Base-by-base conservation (phyloP, 768 basidiomycete species). In the Russula sp. region DNA sequence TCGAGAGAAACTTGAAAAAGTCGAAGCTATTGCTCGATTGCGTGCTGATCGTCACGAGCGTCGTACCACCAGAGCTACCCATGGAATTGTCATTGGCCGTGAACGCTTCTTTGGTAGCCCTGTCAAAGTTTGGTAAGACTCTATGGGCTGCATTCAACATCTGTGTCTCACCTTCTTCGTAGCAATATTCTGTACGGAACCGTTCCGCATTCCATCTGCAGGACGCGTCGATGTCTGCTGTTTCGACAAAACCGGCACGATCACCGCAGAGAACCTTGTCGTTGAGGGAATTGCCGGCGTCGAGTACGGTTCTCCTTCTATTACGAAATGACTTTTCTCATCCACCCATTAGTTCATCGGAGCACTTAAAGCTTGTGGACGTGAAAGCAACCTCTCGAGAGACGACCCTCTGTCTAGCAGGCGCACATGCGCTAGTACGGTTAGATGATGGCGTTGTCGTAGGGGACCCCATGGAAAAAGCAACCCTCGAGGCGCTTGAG, bases 171-270 rank as follows among this genome's bases (percentile, higher is more conserved):
- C n/a, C 22, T 1, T 26, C 10, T 26, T 59, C 64, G 18, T 67
- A 97, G 96, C 96, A 8, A 99, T 98, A 64, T 99, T 95, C 78
- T 98, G 97, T 73, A 99, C 97, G 20, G 97, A 99, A 71, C 97
- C 97, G 1, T 98, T 99, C 85, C 86, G 97, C 24, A 99, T 98
- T 66, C 95, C 97, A 0, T 91, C 80, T 66, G 97, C 97, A 6
- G 97, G 97, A 6, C 84, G 94, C 24, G 94, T 98, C 2, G 97
- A 99, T 70, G 89, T 98, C 18, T 99, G 97, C 76, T 98, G 97
- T 76, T 98, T 99, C 70, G 97, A 99, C 77, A 99, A 99, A 81
- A 99, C 97, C 0, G 97, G 96, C 26, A 98, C 97, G 0, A 98
- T 99, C 69, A 99, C 97, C 0, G 93, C 93, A 0, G 95, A 98